These are phyloP conservation scores for Fusarium continuum DNA, from an alignment of 2,329 filamentous ascomycete genomes.

Conservation along the genomic window DNA sequence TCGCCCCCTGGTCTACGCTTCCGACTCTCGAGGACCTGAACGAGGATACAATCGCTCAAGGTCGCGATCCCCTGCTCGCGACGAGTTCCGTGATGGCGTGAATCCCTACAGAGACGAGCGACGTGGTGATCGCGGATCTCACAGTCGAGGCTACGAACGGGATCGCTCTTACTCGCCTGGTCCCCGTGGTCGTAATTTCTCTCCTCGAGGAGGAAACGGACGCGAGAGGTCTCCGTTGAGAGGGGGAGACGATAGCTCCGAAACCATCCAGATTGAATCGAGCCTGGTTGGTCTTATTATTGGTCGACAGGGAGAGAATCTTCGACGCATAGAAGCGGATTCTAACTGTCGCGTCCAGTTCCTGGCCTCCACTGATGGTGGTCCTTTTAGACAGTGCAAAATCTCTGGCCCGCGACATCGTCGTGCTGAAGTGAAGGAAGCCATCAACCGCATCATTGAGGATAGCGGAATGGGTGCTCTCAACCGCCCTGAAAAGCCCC, in stretches of 20 bases:
- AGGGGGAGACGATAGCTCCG: slow-evolving; percentile 72
- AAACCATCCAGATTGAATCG: slow-evolving; percentile 87
- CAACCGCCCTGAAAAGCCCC: slow-evolving; percentile 55
- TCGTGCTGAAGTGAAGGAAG: slow-evolving; percentile 79
- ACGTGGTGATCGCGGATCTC: slow-evolving; percentile 63
- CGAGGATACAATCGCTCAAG: slow-evolving; percentile 70
- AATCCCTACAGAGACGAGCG: slow-evolving; percentile 89
- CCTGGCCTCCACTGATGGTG: slow-evolving; percentile 77
- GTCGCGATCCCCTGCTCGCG: slow-evolving; percentile 79
- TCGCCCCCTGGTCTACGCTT: slow-evolving; percentile 58
- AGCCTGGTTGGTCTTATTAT: slow-evolving; percentile 90
- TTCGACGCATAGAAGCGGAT: slow-evolving; percentile 84
- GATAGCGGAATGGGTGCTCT: slow-evolving; percentile 69
- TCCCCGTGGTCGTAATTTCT: slow-evolving; percentile 65
- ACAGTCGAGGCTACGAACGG: slow-evolving; percentile 56
- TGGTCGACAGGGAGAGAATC: slow-evolving; percentile 87
- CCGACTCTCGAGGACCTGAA: slow-evolving; percentile 48
- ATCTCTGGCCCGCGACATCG: slow-evolving; percentile 79
- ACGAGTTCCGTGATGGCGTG: slow-evolving; percentile 77
- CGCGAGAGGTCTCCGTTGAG: slow-evolving; percentile 68
- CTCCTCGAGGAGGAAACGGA: slow-evolving; percentile 63
- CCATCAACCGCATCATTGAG: slow-evolving; percentile 88
- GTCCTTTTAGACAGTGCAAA: slow-evolving; percentile 82
- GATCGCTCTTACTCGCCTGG: slow-evolving; percentile 79
- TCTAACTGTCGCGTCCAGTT: slow-evolving; percentile 89